Conservation (phyloP, 2,329 filamentous ascomycete species). For the Amauroascus verrucosus region DNA sequence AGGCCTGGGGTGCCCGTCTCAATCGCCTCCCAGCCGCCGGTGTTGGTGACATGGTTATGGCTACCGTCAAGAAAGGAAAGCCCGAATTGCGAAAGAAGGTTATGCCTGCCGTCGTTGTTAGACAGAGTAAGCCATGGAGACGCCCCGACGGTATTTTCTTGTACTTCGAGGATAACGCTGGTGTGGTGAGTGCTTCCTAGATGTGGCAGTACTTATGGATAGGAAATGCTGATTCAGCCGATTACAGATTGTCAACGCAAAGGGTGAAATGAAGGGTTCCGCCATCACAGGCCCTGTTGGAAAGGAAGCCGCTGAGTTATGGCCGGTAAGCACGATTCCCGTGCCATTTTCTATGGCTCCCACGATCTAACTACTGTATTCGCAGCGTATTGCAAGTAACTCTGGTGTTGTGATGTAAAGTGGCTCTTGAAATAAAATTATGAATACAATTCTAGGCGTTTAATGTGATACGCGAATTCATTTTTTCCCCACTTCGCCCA, state of each 20-base stretch:
- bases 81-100: conserved; percentile 99
- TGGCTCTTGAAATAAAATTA: conserved; percentile 10
- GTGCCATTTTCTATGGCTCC: background rate
- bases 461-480: conserved; percentile 18
- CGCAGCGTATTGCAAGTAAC: conserved; percentile 96
- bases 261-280: conserved; percentile 99
- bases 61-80: conserved; percentile 99
- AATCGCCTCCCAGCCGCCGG: conserved; percentile 95
- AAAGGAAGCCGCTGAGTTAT: conserved; percentile 99
- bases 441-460: conserved; percentile 13
- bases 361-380: background rate
- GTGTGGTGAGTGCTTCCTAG: conserved; percentile 64
- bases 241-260: conserved; percentile 91
- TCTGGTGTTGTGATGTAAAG: conserved; percentile 97
- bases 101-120: conserved; percentile 97
- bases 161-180: conserved; percentile 99
- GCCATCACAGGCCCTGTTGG: conserved; percentile 98
- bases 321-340: conserved; percentile 61
- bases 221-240: background rate
- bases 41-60: conserved; percentile 99
- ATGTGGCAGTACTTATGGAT: too few species aligned
- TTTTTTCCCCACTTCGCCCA: conserved; percentile 7
- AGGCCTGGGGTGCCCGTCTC: conserved; percentile 93
- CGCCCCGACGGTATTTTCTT: conserved; percentile 96
- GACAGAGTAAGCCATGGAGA: conserved; percentile 99